These are phyloP conservation scores for Ophiostoma ips DNA, from an alignment of 2,329 filamentous ascomycete species.

Conservation along the genomic window DNA sequence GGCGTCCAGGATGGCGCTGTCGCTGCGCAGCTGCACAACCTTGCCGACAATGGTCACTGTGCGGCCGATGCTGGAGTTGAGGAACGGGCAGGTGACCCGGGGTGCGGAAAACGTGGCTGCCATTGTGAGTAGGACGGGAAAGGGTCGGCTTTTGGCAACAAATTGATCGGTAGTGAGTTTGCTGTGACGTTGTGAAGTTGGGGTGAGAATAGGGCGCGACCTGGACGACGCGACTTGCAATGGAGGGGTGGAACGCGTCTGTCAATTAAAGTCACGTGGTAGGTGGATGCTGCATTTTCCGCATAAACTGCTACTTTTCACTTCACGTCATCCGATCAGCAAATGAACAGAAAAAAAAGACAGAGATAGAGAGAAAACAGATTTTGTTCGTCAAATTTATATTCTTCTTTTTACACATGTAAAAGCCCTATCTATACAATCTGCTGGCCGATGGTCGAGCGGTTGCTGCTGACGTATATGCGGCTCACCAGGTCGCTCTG, in stretches of 20 bases:
- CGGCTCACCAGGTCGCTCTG: conserved; percentile 48
- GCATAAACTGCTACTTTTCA: not conserved
- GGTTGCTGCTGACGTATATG: conserved; percentile 31
- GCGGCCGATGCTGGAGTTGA: conserved; percentile 58
- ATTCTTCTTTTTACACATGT: not conserved
- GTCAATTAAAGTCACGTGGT: conserved; percentile 4
- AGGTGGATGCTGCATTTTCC: too few relatives aligned
- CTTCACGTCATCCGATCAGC: too few relatives aligned
- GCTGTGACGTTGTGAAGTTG: not conserved
- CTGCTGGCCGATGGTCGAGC: conserved; percentile 22
- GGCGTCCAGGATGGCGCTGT: conserved; percentile 67
- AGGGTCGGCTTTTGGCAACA: too few relatives aligned
- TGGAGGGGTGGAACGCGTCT: not conserved
- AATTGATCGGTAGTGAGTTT: not conserved
- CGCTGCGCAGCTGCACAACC: conserved; percentile 68
- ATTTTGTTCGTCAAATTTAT: too few relatives aligned
- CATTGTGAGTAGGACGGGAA: not conserved
- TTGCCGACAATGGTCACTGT: conserved; percentile 79
- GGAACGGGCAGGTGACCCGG: conserved; percentile 67
- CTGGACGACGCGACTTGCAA: not conserved
- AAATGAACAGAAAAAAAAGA: too few relatives aligned
- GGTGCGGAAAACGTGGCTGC: conserved; percentile 33
- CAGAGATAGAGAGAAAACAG: too few relatives aligned
- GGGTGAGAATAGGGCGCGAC: not conserved
- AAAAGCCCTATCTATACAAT: not conserved